Base-by-base conservation (phyloP, 1,284 basidiomycete genomes). In the Fomes fomentarius region DNA sequence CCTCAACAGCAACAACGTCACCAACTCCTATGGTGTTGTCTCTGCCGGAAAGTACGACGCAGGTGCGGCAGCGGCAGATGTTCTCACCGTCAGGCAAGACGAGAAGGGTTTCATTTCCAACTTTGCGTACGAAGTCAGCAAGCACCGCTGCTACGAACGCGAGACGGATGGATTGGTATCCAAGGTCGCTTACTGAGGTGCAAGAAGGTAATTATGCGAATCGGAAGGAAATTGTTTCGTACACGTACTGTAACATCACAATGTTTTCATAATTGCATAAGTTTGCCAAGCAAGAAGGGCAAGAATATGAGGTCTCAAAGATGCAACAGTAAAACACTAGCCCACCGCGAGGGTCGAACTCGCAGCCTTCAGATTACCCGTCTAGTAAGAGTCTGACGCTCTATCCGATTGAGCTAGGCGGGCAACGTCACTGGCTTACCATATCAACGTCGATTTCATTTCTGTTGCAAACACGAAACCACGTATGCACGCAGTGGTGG, bases 331-430 rank as follows among this genome's bases (percentile, higher is more conserved):
- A 17, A 30, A 15, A 30, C 47, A 60, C 25, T 86, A 89, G 87
- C 85, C 87, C 87, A 90, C 87, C 87, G 87, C 85, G 87, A 89
- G 88, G 87, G 87, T 91, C 88, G 87, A 91, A 91, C 87, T 89
- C 85, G 85, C 88, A 91, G 86, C 87, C 87, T 89, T 90, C 88
- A 87, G 85, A 87, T 62, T 50, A 44, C 61, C 55, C 52, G 54
- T 60, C 6, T 57, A 42, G 51, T 68, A 69, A 69, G 66, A 88
- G 86, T 87, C 87, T 87, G 85, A 87, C 85, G 87, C 86, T 89
- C 87, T 89, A 86, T 84, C 86, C 87, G 84, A 89, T 87, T 89
- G 86, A 89, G 87, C 86, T 87, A 87, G 83, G 85, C 84, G 79
- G 84, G 85, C 85, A 25, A 53, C 56, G 17, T 28, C 8, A 37